These are phyloP conservation scores for Paratinospora sagittata DNA, from an alignment of 164 flowering plant genomes.

Conservation along the genomic window DNA sequence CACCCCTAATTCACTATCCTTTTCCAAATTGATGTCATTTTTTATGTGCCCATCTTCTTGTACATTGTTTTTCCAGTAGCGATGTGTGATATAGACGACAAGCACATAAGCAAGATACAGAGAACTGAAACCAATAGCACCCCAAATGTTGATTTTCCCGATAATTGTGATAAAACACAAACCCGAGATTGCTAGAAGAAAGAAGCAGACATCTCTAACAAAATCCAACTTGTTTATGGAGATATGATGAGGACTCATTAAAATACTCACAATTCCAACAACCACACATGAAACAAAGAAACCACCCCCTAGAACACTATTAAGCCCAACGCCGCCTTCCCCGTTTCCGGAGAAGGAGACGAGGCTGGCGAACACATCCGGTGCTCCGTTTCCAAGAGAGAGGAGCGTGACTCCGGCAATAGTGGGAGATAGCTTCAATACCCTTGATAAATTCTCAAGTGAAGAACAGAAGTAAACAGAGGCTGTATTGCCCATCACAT, in stretches of 20 bases:
- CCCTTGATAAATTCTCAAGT: slow-evolving; percentile 46
- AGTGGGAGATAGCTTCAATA: slow-evolving; percentile 56
- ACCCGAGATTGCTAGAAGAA: slow-evolving; percentile 32
- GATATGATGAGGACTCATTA: slow-evolving; percentile 16
- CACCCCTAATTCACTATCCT: slow-evolving; percentile 13
- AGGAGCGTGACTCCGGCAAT: slow-evolving; percentile 81
- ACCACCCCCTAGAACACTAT: slow-evolving; percentile 67
- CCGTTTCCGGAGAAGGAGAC: slow-evolving; percentile 53
- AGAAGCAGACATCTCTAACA: slow-evolving; percentile 53
- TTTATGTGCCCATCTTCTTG: slow-evolving; percentile 5
- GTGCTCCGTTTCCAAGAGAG: slow-evolving; percentile 80
- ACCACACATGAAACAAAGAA: slow-evolving; percentile 62
- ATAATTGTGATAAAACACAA: slow-evolving; percentile 32
- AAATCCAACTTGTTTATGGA: slow-evolving; percentile 39
- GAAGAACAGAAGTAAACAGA: slow-evolving; percentile 70
- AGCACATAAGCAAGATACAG: slow-evolving; percentile 52
- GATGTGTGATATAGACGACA: slow-evolving; percentile 34
- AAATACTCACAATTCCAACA: slow-evolving; percentile 53
- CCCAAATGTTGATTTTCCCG: slow-evolving; percentile 49
- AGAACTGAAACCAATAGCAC: slow-evolving; percentile 40
- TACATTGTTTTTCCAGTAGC: slow-evolving; percentile 15
- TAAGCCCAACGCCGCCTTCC: slow-evolving; percentile 48
- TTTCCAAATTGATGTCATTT: slow-evolving; percentile 2
- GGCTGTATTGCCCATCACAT: slow-evolving; percentile 69
- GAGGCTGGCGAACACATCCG: slow-evolving; percentile 68